Evolutionary conservation across 352 stramenopile species (phyloP), one percentile per base, ranked within the genome.

Genomic region (Phytopythium litorale): DNA sequence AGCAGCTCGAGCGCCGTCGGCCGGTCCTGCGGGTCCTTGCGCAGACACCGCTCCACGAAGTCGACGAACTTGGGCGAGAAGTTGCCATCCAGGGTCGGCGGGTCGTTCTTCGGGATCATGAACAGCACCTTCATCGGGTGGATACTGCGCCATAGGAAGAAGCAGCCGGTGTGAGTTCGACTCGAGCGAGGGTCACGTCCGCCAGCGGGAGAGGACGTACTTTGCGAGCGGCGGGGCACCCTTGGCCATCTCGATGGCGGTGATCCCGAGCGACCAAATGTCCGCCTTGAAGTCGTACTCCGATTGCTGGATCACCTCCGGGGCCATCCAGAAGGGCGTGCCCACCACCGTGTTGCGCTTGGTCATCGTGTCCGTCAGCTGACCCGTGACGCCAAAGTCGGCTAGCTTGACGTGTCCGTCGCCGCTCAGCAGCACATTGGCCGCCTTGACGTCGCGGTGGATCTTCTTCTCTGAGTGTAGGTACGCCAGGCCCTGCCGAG

Each of bases 101-200:
- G 88, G 9, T 96, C 88, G 72, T 97, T 97, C 45, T 93, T 97
- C 7, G 97, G 97, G 71, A 99, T 99, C 65, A 99, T 89, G 73
- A 99, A 99, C 60, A 99, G 94, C 56, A 98, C 98, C 70, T 98
- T 91, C 82, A 99, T 98, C 8, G 97, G 98, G 73, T 99, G 96
- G 45, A 99, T 88, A 63, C 98, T 98, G 53, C 7, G 11, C 21
- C 5, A 11, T 9, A 40, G 1, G 35, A 15, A 42, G 16, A 23
- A 38, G 15, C 3, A 37, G n/a, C 8, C 78, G 35, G 37, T 42
- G 33, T 45, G 30, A 59, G 38, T 51, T 52, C 4, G 51, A 4
- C 50, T 67, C 33, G 35, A n/a, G 28, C 37, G 18, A 60, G 35
- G 28, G 64, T 28, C 33, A 50, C 23, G 55, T 5, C 32, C 15